phyloP scores from a whole-genome alignment of 176 grass and related monocot species.

The Oryza longistaminata region DNA sequence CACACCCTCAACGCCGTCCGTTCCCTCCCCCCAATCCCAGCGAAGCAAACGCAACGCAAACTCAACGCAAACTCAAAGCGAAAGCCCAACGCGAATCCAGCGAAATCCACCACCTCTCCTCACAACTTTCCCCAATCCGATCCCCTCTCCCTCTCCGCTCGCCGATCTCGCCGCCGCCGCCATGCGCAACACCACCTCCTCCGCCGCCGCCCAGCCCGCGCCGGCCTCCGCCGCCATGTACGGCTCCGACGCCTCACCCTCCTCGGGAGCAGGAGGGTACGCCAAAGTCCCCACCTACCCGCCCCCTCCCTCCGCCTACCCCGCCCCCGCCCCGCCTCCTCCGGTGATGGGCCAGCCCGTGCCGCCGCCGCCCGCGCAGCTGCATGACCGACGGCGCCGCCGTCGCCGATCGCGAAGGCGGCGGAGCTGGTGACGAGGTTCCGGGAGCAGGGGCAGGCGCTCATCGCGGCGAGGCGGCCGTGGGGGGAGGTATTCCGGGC shows the following conservation, averaged over 20 bases:
- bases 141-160: neutral
- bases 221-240: conserved; percentile 37
- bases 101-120: neutral
- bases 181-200: conserved; percentile 34
- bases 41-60: neutral
- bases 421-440: conserved; percentile 63
- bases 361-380: neutral
- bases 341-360: neutral
- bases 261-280: conserved; percentile 34
- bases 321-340: neutral
- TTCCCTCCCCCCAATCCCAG: neutral
- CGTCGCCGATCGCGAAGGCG: conserved; percentile 45
- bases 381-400: conserved; percentile 39
- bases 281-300: conserved; percentile 53
- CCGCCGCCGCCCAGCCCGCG: neutral
- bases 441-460: conserved; percentile 70
- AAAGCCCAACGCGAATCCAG: neutral
- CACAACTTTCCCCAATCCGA: conserved; percentile 21
- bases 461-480: conserved; percentile 69
- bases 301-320: conserved; percentile 44
- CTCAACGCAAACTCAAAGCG: neutral
- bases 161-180: conserved; percentile 22
- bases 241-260: conserved; percentile 41
- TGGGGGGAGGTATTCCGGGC: conserved; percentile 75
- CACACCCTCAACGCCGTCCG: too few species aligned